Percentiles rank a stretch among this genome's conserved stretches.
These are phyloP conservation scores for Sclerotinia spermophila DNA, from an alignment of 2,329 filamentous ascomycete species.

Conservation along the genomic window DNA sequence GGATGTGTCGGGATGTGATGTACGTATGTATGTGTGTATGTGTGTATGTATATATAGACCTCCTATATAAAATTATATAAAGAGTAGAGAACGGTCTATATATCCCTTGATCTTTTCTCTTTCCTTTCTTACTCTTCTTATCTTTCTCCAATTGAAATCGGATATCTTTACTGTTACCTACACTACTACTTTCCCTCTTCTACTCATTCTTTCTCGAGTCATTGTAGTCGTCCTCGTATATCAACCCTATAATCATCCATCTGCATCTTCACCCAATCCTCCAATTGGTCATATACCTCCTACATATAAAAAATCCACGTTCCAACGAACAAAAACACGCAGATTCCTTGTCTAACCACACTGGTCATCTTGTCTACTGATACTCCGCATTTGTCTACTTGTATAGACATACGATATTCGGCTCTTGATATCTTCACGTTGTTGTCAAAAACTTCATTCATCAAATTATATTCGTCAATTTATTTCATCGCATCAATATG, in stretches of 20 bases:
- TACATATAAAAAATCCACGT: neutral
- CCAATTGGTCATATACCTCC: neutral
- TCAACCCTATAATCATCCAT: neutral
- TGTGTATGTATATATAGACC: neutral
- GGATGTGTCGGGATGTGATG: neutral
- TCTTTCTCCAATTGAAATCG: neutral
- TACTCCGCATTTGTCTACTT: neutral
- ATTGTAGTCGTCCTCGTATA: neutral
- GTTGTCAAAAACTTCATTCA: neutral
- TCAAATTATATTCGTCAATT: neutral
- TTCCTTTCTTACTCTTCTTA: neutral
- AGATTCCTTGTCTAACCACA: neutral
- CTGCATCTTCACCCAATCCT: neutral
- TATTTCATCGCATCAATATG: conserved; percentile 26
- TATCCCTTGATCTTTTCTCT: neutral
- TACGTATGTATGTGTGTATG: neutral
- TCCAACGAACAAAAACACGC: neutral
- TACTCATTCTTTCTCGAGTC: neutral
- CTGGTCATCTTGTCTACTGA: neutral
- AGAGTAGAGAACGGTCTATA: neutral
- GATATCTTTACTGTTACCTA: neutral
- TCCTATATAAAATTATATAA: neutral
- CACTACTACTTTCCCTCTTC: neutral
- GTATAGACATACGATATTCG: neutral
- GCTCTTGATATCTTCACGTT: neutral